phyloP scores from a whole-genome alignment of 768 basidiomycete genomes.

The Pleurotus pulmonarius region DNA sequence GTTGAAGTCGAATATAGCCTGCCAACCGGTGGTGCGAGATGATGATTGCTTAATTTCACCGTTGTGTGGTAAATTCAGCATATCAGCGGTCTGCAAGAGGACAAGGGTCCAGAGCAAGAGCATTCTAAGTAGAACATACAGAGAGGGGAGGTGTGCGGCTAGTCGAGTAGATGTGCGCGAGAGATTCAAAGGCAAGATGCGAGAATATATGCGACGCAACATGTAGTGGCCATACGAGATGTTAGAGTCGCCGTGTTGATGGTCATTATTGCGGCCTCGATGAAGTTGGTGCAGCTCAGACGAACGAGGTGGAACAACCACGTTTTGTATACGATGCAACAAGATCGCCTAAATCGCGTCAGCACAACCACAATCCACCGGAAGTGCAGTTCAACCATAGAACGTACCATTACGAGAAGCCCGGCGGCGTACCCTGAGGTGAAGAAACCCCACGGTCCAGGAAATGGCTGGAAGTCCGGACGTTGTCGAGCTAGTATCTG shows the following conservation, averaged over 20 bases:
- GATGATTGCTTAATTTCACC: not conserved
- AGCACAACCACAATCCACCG: not conserved
- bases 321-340: conserved; percentile 74
- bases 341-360: conserved; percentile 50
- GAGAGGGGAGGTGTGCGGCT: conserved; percentile 56
- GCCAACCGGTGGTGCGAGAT: conserved; percentile 26
- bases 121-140: conserved; percentile 56
- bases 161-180: conserved; percentile 57
- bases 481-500: conserved; percentile 4
- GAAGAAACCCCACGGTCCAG: conserved; percentile 69
- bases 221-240: conserved; percentile 19
- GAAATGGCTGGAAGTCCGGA: conserved; percentile 25
- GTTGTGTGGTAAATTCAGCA: conserved; percentile 14
- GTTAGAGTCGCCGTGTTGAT: conserved; percentile 13
- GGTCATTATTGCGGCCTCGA: conserved; percentile 12
- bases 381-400: too few relatives aligned
- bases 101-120: conserved; percentile 57
- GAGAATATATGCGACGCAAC: conserved; percentile 25
- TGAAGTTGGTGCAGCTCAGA: conserved; percentile 11
- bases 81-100: conserved; percentile 51
- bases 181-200: conserved; percentile 63
- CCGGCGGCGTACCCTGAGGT: conserved; percentile 72
- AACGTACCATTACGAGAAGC: conserved; percentile 58
- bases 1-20: conserved; percentile 12
- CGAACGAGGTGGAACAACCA: conserved; percentile 63